A percentile compares a stretch with the other conserved stretches of the same genome.
Evolutionary conservation across 352 stramenopile species (phyloP).

Genomic region (Globisporangium rhizosaccharum): DNA sequence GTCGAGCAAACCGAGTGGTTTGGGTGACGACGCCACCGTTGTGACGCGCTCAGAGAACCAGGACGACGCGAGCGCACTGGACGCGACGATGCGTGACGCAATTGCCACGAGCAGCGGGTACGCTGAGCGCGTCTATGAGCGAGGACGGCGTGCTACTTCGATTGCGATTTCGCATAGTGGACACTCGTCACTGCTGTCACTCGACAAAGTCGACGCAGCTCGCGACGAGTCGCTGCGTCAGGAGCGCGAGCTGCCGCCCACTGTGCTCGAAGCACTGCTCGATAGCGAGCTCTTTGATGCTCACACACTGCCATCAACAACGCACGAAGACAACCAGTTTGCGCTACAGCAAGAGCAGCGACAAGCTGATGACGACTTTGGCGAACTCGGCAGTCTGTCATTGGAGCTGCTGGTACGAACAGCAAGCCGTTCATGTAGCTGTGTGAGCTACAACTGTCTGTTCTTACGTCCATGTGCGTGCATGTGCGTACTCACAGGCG

Average conservation of each 20-base stretch:
- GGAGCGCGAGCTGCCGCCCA: conserved; percentile 9
- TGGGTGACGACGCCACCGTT: not conserved
- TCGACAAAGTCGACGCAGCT: not conserved
- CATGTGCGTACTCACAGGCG: conserved; percentile 27
- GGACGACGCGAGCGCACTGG: conserved; percentile 12
- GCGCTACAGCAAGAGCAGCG: conserved; percentile 7
- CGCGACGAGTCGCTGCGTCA: not conserved
- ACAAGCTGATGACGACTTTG: conserved; percentile 1
- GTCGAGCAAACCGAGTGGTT: conserved; percentile 2
- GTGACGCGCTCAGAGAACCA: conserved; percentile 21
- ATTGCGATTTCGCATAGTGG: not conserved
- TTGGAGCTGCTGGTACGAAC: conserved; percentile 50
- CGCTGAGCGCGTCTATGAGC: not conserved
- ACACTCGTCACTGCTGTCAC: not conserved
- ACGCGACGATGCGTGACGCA: not conserved
- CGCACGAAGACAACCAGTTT: conserved; percentile 25
- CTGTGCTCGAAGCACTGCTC: conserved; percentile 34
- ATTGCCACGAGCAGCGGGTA: too few species aligned
- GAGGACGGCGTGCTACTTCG: too few species aligned
- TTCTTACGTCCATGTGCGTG: not conserved
- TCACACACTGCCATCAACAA: conserved; percentile 7
- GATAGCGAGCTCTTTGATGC: conserved; percentile 53
- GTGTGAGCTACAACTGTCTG: not conserved
- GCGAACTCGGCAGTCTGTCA: conserved; percentile 22
- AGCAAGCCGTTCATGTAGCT: not conserved